These are phyloP conservation scores for Penicillium sp. DNA, from an alignment of 2,329 filamentous ascomycete species.

Conservation along the genomic window DNA sequence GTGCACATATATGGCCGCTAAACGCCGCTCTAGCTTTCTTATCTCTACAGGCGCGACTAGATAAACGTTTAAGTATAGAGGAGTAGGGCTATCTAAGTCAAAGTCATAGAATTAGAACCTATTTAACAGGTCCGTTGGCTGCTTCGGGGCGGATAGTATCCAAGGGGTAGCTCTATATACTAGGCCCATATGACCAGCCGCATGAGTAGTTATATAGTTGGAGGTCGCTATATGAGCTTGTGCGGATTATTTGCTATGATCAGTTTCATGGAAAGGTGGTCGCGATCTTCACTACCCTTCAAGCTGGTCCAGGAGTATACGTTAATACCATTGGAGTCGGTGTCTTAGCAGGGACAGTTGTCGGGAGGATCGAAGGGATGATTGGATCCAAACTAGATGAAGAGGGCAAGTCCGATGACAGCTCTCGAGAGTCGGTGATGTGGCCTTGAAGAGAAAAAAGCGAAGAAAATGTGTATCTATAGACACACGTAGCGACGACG, in stretches of 20 bases:
- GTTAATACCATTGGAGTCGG: conserved; percentile 52
- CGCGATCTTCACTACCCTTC: conserved; percentile 47
- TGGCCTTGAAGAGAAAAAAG: not conserved
- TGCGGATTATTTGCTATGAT: conserved; percentile 62
- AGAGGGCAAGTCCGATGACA: not conserved
- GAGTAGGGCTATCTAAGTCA: no score
- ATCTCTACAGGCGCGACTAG: no score
- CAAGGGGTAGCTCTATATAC: no score
- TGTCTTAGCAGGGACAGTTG: conserved; percentile 47
- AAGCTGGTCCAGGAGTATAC: conserved; percentile 53
- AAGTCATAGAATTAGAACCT: no score
- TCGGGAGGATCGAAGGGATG: conserved; percentile 30
- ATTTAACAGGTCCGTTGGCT: no score
- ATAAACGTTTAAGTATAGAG: no score
- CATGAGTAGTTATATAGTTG: conserved; percentile 77
- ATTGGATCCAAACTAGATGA: conserved; percentile 15
- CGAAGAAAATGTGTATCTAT: not conserved
- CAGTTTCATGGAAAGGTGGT: conserved; percentile 49
- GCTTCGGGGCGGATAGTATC: no score
- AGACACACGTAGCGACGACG: not conserved
- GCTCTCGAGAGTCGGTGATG: not conserved
- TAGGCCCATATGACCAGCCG: conserved; percentile 65
- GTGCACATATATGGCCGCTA: no score
- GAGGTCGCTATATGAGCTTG: conserved; percentile 69
- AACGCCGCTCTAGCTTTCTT: no score